Base-by-base conservation (phyloP, 2,329 filamentous ascomycete genomes). In the Hypoxylon rubiginosum region DNA sequence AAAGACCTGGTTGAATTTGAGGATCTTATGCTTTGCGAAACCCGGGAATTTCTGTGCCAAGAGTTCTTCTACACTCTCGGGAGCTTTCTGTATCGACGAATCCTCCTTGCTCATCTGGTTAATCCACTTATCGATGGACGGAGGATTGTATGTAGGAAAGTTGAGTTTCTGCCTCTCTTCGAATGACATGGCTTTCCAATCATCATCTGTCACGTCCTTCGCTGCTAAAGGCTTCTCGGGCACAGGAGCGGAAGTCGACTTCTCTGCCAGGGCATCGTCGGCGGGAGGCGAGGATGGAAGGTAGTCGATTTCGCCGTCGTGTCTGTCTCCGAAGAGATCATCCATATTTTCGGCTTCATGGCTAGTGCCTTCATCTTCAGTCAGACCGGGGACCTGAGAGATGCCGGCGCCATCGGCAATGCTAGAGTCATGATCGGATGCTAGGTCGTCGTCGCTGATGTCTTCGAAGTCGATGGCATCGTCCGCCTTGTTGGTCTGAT, bases 391-490 rank as follows among this genome's bases (percentile, higher is more conserved):
- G n/a, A 84, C 76, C 59, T 88, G 76, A 13, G 82, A 84, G 15
- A 77, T 74, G 55, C 76, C 79, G 4, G 76, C 78, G 10, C 78
- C 79, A 28, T 79, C 79, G 30, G 56, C 67, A 43, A 58, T 52
- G 21, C 45, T 65, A 39, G 66, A 68, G 41, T 61, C 72, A 59
- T 90, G 86, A 65, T 92, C 90, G 6, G 96, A 93, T 10, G 93
- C 91, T 7, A 97, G 85, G 68, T 97, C 94, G 76, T 97, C 94
- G 77, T 98, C 95, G 70, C 91, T 91, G 67, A 98, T 94, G 75
- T 97, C 93, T 76, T 92, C 93, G 73, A 85, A 99, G 76, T 99
- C 96, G 67, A 96, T 82, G 43, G 96, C 96, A 80, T 98, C 92
- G 65, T 94, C 94, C 58, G 94, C 95, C 79, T 99, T 99, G 78